Evolutionary conservation across 2,329 filamentous ascomycete genomes (phyloP).

Genomic region (Cytospora piceicola): DNA sequence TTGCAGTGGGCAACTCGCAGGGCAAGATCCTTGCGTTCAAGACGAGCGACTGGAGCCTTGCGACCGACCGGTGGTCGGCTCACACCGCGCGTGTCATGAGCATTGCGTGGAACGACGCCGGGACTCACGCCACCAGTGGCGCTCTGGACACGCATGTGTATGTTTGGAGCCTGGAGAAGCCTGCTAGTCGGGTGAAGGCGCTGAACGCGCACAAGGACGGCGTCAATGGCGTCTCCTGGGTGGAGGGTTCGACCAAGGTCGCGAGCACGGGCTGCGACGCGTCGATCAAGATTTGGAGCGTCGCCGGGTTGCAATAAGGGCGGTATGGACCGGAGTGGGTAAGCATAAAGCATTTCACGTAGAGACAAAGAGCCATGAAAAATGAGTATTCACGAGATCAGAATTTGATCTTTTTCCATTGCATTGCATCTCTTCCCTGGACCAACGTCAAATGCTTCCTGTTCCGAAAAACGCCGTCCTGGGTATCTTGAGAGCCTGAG

Average conservation of each 20-base stretch:
- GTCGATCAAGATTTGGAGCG: constrained; percentile 85
- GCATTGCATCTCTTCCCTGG: background rate
- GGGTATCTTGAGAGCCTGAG: constrained; percentile 19
- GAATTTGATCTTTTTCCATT: constrained; percentile 2
- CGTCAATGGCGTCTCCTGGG: constrained; percentile 83
- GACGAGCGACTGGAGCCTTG: constrained; percentile 66
- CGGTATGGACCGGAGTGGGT: background rate
- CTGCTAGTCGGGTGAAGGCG: constrained; percentile 81
- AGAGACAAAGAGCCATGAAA: background rate
- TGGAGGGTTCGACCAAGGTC: constrained; percentile 66
- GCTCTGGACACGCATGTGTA: constrained; percentile 90
- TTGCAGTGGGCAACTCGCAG: constrained; percentile 81
- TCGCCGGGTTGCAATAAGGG: constrained; percentile 57
- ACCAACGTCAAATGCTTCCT: background rate
- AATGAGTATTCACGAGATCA: background rate
- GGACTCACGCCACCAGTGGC: constrained; percentile 80
- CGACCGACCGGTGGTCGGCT: constrained; percentile 73
- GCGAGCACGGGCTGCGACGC: constrained; percentile 86
- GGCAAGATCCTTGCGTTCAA: constrained; percentile 89
- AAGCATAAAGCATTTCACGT: background rate
- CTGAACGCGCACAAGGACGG: constrained; percentile 95
- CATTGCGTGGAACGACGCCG: constrained; percentile 76
- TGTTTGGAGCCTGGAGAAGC: constrained; percentile 85
- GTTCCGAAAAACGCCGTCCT: constrained; percentile 12
- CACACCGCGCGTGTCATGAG: constrained; percentile 62